A percentile compares a stretch with the other conserved stretches of the same genome.
Evolutionary conservation across 352 stramenopile species (phyloP).

Genomic region (Globisporangium lucens): DNA sequence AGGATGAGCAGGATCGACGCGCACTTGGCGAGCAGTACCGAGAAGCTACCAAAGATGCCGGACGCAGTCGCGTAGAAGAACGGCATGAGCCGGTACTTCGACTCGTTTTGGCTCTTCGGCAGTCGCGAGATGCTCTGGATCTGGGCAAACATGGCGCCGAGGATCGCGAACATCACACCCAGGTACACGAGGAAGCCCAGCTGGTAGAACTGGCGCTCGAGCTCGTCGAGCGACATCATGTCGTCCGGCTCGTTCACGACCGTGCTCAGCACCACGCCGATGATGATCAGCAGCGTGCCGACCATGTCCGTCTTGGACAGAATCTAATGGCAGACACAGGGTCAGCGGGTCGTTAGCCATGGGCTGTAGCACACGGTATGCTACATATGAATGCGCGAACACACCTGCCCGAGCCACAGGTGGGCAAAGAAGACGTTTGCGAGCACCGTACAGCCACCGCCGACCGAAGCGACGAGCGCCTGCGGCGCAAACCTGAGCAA

Average conservation of each 20-base stretch:
- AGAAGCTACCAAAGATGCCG: conserved; percentile 82
- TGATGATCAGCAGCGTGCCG: conserved; percentile 76
- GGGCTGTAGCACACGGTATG: neutral
- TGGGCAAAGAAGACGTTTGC: conserved; percentile 89
- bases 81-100: conserved; percentile 61
- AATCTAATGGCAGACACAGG: conserved; percentile 24
- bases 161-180: conserved; percentile 63
- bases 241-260: conserved; percentile 79
- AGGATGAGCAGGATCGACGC: conserved; percentile 78
- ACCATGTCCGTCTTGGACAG: conserved; percentile 63
- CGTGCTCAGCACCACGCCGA: conserved; percentile 78
- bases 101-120: conserved; percentile 46
- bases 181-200: conserved; percentile 77
- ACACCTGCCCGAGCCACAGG: conserved; percentile 74
- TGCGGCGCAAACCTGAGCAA: conserved; percentile 71
- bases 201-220: conserved; percentile 81
- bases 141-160: conserved; percentile 68
- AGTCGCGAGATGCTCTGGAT: conserved; percentile 63
- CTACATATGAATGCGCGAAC: no score
- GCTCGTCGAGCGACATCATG: conserved; percentile 71
- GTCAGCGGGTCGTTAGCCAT: neutral
- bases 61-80: conserved; percentile 82
- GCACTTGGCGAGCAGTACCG: conserved; percentile 80
- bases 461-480: conserved; percentile 80
- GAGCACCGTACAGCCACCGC: conserved; percentile 82